A percentile compares a stretch with the other conserved stretches of the same genome.
These are phyloP conservation scores for Isoetes taiwanensis DNA, from an alignment of 75 land plant genomes.

Conservation along the genomic window DNA sequence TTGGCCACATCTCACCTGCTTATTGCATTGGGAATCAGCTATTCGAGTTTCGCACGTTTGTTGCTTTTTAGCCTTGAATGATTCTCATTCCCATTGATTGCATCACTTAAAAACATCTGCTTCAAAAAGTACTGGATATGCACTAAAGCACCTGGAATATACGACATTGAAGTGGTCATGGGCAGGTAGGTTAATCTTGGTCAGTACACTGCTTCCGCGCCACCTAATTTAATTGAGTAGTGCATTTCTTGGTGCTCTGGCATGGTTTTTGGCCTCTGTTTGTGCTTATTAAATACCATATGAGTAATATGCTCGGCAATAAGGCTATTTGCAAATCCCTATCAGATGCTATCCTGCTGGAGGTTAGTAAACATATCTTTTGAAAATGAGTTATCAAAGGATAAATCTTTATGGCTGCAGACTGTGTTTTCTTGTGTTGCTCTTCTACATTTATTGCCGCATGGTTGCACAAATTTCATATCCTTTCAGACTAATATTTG, in stretches of 20 bases:
- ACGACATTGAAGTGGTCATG: neutral
- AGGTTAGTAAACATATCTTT: slow-evolving; percentile 29
- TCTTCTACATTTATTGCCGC: slow-evolving; percentile 43
- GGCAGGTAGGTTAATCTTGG: slow-evolving; percentile 63
- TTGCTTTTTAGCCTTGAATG: neutral
- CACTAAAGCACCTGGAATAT: neutral
- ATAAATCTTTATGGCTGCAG: neutral
- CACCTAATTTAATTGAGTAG: slow-evolving; percentile 24
- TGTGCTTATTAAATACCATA: slow-evolving; percentile 54
- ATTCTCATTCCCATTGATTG: neutral
- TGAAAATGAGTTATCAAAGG: neutral
- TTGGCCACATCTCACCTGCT: slow-evolving; percentile 47
- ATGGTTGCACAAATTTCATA: slow-evolving; percentile 52
- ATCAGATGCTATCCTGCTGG: slow-evolving; percentile 75
- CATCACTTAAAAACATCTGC: neutral
- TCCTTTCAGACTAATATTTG: slow-evolving; percentile 74
- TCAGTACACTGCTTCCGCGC: slow-evolving; percentile 33
- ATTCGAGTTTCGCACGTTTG: slow-evolving; percentile 59
- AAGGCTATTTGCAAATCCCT: slow-evolving; percentile 68
- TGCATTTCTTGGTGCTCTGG: slow-evolving; percentile 36
- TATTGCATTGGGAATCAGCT: slow-evolving; percentile 43
- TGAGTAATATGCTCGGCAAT: slow-evolving; percentile 51
- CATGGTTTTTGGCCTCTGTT: slow-evolving; percentile 81
- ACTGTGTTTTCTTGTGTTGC: slow-evolving; percentile 48
- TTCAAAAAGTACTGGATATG: neutral